Base-by-base conservation (phyloP, 108 stramenopile genomes). In the Nitzschia putrida region DNA sequence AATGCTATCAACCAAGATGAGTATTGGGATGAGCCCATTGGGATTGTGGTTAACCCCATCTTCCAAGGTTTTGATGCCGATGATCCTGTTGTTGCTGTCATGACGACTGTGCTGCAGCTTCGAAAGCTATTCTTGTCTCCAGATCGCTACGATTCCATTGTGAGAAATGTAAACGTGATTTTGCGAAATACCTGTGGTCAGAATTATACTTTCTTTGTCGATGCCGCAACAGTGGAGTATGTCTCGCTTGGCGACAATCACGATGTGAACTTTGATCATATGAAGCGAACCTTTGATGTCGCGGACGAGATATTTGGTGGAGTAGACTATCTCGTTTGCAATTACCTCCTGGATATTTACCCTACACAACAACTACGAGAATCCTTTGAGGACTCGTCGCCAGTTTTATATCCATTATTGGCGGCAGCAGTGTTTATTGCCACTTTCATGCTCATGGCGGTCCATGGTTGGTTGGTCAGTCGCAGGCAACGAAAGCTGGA, bases 11-110 rank as follows among this genome's bases (percentile, higher is more conserved):
- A 49, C 29, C 29, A 34, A 34, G 4, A 34, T 34, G 29, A 34
- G 29, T 3, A 3, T 4, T 34, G 29, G 47, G 47, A 49, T 49
- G 47, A 18, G 18, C 47, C 47, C n/a, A 18, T 18, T 49, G 69
- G 68, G 34, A 42, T 76, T 18, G 56, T 57, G 0, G 39, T 76
- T 16, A 8, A 69, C 57, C 68, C 44, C 9, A 63, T 76, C 21
- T 53, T 63, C 21, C 53, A 56, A 49, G 51, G 39, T 47, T 76
- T 76, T 59, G 40, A 49, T 4, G 13, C 34, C 4, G 70, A 45
- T 23, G 47, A 70, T 7, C 51, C 58, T 44, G 61, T 56, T 26
- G 56, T 66, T 29, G 77, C 66, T 0, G 18, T 18, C n/a, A 16
- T 49, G 14, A 49, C 47, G n/a, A 18, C 47, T 1, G 14, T 49